A percentile compares a stretch with the other conserved stretches of the same genome.
phyloP scores from a whole-genome alignment of 805 yeast genomes.

The Candida alai region DNA sequence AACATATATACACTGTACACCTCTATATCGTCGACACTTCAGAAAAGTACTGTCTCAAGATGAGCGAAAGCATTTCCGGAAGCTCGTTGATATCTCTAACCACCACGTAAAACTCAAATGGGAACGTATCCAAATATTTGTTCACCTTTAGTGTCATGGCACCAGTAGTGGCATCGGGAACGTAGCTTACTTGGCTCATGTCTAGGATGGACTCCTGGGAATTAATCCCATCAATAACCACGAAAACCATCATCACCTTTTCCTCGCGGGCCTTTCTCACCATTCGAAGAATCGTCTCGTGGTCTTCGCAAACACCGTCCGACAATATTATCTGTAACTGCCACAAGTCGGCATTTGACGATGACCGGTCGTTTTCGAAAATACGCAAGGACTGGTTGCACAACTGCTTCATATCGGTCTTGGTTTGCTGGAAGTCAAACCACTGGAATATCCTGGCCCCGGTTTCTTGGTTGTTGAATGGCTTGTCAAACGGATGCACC shows the following conservation, averaged over 20 bases:
- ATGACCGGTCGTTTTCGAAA: conserved; percentile 56
- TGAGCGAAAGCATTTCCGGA: conserved; percentile 86
- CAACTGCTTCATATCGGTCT: conserved; percentile 77
- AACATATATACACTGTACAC: conserved; percentile 3
- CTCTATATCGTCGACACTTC: conserved; percentile 39
- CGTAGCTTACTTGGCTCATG: conserved; percentile 88
- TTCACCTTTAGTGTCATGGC: conserved; percentile 69
- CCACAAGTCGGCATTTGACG: conserved; percentile 68
- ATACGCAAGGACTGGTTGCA: conserved; percentile 68
- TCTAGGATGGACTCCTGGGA: conserved; percentile 85
- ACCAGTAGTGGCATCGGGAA: conserved; percentile 61
- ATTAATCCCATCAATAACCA: conserved; percentile 84
- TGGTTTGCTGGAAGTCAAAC: conserved; percentile 86
- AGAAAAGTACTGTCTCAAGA: conserved; percentile 87
- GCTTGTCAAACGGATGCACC: conserved; percentile 86
- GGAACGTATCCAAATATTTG: conserved; percentile 88
- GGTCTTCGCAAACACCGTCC: conserved; percentile 98
- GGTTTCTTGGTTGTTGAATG: conserved; percentile 68
- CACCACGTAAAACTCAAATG: conserved; percentile 94
- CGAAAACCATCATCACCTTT: conserved; percentile 91
- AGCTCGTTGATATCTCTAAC: conserved; percentile 84
- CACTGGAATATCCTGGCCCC: conserved; percentile 83
- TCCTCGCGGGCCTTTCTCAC: conserved; percentile 92
- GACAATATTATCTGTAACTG: conserved; percentile 88
- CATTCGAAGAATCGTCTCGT: conserved; percentile 71